Evolutionary conservation across 345 rosid genomes (phyloP), one percentile per base, ranked within the genome.

Genomic region (Luvunga scandens): DNA sequence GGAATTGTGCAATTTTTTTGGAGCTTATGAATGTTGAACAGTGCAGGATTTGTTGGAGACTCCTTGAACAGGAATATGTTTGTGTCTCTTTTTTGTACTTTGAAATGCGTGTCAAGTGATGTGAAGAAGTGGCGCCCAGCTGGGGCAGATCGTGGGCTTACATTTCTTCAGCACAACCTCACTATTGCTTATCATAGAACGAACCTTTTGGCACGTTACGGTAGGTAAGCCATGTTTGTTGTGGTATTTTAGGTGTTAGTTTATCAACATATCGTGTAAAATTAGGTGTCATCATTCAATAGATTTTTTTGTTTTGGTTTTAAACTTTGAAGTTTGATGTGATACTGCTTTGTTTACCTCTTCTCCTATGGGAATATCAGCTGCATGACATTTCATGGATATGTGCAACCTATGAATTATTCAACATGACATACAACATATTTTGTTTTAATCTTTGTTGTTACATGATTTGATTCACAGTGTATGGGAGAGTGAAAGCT

Each of bases 21-120:
- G 78, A 80, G 45, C 84, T 89, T 69, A 89, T 62, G 79, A 59
- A 67, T 84, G 74, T 69, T 50, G 68, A 79, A 82, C 87, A 79
- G 93, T 88, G 94, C 97, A 95, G 97, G 98, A 45, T 94, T 96
- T 81, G 88, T 96, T 14, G 99, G 99, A 8, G 98, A 96, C 80
- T 96, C 99, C 14, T 81, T 96, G 83, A 96, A 96, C 74, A 88
- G 98, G 87, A 96, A 94, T 82, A 96, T 96, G 99, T 94, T 96
- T 80, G 93, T 89, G 4, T 92, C 99, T 28, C 86, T 96, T 3
- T 92, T 91, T 79, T 96, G 99, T 82, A 82, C 87, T 62, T 86
- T 96, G 66, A 92, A 82, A 88, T 83, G 80, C 7, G 96, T 79
- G 68, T 81, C 88, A 0, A 71, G 84, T 79, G 94, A 89, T 30